These are phyloP conservation scores for Globisporangium carolinianum DNA, from an alignment of 352 stramenopile species.

Conservation along the genomic window DNA sequence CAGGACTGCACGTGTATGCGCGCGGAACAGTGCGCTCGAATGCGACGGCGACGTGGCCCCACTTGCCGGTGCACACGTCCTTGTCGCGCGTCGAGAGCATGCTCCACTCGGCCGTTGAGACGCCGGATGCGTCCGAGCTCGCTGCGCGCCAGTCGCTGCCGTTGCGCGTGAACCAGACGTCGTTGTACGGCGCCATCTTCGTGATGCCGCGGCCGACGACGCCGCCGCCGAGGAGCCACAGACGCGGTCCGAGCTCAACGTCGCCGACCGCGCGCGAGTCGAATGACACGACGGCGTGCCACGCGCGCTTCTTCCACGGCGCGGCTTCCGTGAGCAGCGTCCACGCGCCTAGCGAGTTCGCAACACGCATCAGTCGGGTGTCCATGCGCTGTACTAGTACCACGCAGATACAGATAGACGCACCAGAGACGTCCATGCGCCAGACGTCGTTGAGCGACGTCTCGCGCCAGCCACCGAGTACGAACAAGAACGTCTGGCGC, in stretches of 20 bases:
- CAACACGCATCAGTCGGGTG: too few species aligned
- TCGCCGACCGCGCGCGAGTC: constrained; percentile 59
- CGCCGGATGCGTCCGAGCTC: constrained; percentile 55
- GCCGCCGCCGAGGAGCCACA: constrained; percentile 75
- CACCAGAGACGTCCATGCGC: constrained; percentile 39
- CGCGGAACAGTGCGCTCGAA: constrained; percentile 42
- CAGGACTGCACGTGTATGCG: constrained; percentile 49
- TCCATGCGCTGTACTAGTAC: too few species aligned
- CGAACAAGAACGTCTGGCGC: constrained; percentile 40
- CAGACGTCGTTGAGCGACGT: constrained; percentile 63
- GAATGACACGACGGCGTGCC: constrained; percentile 71
- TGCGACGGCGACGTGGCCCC: constrained; percentile 53
- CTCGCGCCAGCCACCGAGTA: constrained; percentile 67
- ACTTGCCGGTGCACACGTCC: constrained; percentile 64
- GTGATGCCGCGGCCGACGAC: constrained; percentile 63
- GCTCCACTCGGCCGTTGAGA: constrained; percentile 76
- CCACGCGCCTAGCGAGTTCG: constrained; percentile 22
- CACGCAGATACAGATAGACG: not conserved
- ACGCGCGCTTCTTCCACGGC: constrained; percentile 63
- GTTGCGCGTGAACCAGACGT: constrained; percentile 70
- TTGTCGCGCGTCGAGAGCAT: constrained; percentile 37
- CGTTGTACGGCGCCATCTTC: constrained; percentile 67
- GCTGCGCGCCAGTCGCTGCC: constrained; percentile 42
- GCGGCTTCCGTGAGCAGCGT: constrained; percentile 24
- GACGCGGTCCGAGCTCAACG: constrained; percentile 42